A percentile compares a stretch with the other conserved stretches of the same genome.
phyloP scores from a whole-genome alignment of 441 rosid genomes.

The Mallotus repandus region DNA sequence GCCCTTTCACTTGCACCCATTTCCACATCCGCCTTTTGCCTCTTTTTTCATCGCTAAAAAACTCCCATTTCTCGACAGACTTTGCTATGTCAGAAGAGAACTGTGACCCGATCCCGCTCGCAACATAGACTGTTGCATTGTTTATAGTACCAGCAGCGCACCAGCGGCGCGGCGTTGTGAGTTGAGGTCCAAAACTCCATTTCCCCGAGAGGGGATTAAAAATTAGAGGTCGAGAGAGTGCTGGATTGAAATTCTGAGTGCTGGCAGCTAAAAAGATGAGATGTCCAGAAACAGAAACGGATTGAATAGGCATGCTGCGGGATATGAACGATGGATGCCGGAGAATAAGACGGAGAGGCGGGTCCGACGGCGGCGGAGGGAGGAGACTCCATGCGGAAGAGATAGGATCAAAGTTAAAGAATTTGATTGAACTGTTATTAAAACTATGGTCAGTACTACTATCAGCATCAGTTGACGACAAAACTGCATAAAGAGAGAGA shows the following conservation, averaged over 20 bases:
- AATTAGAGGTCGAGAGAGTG: constrained; percentile 46
- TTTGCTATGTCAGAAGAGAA: constrained; percentile 47
- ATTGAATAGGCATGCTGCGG: constrained; percentile 49
- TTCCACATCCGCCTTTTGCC: constrained; percentile 1
- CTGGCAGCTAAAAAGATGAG: constrained; percentile 55
- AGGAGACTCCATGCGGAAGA: constrained; percentile 46
- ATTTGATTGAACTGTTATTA: constrained; percentile 19
- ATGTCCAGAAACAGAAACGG: constrained; percentile 38
- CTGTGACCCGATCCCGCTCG: constrained; percentile 57
- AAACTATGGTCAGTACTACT: not conserved
- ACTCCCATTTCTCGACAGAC: constrained; percentile 53
- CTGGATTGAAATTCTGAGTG: constrained; percentile 40
- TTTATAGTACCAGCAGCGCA: constrained; percentile 44
- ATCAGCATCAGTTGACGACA: constrained; percentile 27
- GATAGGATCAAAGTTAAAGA: constrained; percentile 47
- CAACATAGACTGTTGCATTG: constrained; percentile 34
- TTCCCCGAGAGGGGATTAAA: constrained; percentile 33
- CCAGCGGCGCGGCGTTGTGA: constrained; percentile 58
- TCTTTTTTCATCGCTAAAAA: not conserved
- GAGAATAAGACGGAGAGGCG: constrained; percentile 39
- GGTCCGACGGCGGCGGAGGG: constrained; percentile 42
- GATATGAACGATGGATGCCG: constrained; percentile 59
- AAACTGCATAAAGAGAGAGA: constrained; percentile 44
- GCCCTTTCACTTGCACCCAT: constrained; percentile 38
- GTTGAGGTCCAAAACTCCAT: constrained; percentile 49